These are phyloP conservation scores for Neostapfia colusana DNA, from an alignment of 176 grass and related monocot species.

Conservation along the genomic window DNA sequence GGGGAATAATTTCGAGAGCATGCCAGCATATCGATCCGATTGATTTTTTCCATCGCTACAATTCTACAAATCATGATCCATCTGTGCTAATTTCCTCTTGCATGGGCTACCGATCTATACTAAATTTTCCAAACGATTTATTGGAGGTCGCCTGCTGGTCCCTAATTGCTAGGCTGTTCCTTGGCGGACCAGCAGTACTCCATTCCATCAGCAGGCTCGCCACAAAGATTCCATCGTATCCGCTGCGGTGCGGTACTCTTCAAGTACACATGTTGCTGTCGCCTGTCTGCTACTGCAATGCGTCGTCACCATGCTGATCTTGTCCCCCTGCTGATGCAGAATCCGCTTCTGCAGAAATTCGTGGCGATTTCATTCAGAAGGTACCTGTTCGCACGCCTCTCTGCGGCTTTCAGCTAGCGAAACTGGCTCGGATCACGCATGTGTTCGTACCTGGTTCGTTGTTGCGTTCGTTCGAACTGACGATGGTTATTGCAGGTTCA, in stretches of 20 bases:
- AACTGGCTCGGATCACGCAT: not conserved
- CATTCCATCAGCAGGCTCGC: not conserved
- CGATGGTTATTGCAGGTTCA: too few relatives aligned
- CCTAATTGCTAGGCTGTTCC: constrained; percentile 31
- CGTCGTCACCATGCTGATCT: constrained; percentile 1
- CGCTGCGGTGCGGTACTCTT: constrained; percentile 17
- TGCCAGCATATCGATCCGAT: not conserved
- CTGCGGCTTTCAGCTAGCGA: not conserved
- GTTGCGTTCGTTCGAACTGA: too few relatives aligned
- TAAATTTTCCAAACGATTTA: constrained; percentile 20
- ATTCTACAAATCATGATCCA: not conserved
- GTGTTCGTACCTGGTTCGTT: too few relatives aligned
- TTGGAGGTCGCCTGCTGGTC: constrained; percentile 1
- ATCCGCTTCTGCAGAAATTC: not conserved
- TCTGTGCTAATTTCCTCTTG: not conserved
- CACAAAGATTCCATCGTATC: constrained; percentile 38
- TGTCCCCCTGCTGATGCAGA: not conserved
- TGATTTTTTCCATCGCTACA: too few relatives aligned
- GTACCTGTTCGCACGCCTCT: not conserved
- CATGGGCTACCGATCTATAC: not conserved
- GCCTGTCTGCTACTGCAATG: constrained; percentile 13
- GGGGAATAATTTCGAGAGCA: not conserved
- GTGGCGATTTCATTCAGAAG: not conserved
- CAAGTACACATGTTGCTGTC: constrained; percentile 9
- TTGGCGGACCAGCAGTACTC: constrained; percentile 10